Percentiles rank a stretch among this genome's conserved stretches.
Evolutionary conservation across 1,284 basidiomycete genomes (phyloP).

Genomic region (Papiliotrema fonsecae): DNA sequence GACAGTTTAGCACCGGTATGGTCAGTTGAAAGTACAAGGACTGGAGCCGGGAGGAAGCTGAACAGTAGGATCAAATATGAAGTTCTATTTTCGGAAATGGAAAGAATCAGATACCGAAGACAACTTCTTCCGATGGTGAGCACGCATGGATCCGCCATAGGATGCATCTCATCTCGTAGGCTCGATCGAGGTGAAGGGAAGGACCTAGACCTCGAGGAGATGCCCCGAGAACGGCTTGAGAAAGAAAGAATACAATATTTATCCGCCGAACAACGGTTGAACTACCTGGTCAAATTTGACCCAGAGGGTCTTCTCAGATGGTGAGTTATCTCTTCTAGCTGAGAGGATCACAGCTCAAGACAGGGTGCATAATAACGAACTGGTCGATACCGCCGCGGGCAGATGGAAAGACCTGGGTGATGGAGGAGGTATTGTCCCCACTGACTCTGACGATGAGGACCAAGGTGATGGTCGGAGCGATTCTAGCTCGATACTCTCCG

Average conservation of each 20-base stretch:
- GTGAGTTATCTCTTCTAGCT: slow-evolving; percentile 28
- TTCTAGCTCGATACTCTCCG: slow-evolving; percentile 7
- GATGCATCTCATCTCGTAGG: slow-evolving; percentile 48
- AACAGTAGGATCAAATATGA: slow-evolving; percentile 19
- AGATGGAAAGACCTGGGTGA: slow-evolving; percentile 62
- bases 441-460: slow-evolving; percentile 29
- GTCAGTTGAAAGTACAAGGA: slow-evolving; percentile 1
- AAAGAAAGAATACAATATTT: slow-evolving; percentile 59
- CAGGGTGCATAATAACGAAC: slow-evolving; percentile 56
- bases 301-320: slow-evolving; percentile 64
- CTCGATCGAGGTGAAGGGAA: slow-evolving; percentile 67
- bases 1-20: slow-evolving; percentile 23
- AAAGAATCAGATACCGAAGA: slow-evolving; percentile 59
- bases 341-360: background rate
- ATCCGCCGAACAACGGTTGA: slow-evolving; percentile 63
- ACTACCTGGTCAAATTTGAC: slow-evolving; percentile 65
- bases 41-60: background rate
- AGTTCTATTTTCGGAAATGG: slow-evolving; percentile 64
- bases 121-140: slow-evolving; percentile 67
- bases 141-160: background rate
- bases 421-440: slow-evolving; percentile 57
- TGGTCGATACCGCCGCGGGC: slow-evolving; percentile 58
- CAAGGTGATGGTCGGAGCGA: background rate
- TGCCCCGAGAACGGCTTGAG: slow-evolving; percentile 63
- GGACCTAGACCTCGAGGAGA: slow-evolving; percentile 59